A percentile compares a stretch with the other conserved stretches of the same genome.
These are phyloP conservation scores for Osmanthus fragrans DNA, from an alignment of 257 asterid species.

Conservation along the genomic window DNA sequence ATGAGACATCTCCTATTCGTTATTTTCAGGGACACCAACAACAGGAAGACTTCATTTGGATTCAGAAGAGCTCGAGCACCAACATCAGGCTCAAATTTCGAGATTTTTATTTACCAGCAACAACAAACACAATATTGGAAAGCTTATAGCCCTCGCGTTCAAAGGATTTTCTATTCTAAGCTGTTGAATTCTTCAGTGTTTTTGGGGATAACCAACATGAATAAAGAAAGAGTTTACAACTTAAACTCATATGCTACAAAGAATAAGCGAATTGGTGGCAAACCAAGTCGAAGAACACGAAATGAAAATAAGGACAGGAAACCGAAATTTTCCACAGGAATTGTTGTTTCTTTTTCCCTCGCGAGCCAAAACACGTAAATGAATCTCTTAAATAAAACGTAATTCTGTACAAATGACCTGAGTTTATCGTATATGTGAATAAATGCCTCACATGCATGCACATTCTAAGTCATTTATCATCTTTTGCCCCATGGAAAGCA, in stretches of 20 bases:
- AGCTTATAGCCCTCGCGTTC: neutral
- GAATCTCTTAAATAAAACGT: neutral
- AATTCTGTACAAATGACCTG: conserved; percentile 15
- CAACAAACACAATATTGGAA: neutral
- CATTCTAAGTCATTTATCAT: conserved; percentile 17
- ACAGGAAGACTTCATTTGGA: too few species aligned
- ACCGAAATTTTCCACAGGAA: neutral
- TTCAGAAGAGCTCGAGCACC: neutral
- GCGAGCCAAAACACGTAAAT: neutral
- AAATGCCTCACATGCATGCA: neutral
- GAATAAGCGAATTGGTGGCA: neutral
- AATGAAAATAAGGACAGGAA: neutral
- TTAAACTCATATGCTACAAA: neutral
- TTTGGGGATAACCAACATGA: neutral
- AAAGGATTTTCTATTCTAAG: too few species aligned
- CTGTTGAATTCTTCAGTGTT: too few species aligned
- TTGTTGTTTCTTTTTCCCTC: neutral
- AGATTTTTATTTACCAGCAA: too few species aligned
- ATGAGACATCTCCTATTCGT: too few species aligned
- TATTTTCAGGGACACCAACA: too few species aligned
- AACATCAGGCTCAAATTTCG: neutral
- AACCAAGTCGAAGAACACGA: neutral
- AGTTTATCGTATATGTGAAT: neutral
- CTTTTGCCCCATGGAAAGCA: conserved; percentile 60
- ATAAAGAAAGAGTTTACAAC: neutral